phyloP scores from a whole-genome alignment of 768 basidiomycete species.

The Clavaria fumosa region DNA sequence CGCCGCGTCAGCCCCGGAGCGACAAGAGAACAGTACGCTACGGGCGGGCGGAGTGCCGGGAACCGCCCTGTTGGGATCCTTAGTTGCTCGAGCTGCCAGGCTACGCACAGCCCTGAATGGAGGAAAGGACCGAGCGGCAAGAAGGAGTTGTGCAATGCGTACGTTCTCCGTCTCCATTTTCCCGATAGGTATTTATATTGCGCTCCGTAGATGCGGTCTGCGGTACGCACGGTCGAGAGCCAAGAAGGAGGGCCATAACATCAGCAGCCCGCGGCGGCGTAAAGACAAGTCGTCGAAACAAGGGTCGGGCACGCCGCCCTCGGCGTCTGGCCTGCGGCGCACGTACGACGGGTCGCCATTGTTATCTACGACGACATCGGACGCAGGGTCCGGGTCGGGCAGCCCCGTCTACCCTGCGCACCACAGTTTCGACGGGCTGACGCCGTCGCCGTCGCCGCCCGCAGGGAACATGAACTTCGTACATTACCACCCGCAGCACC shows the following conservation, averaged over 20 bases:
- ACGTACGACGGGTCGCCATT: constrained; percentile 32
- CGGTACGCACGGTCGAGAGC: constrained; percentile 79
- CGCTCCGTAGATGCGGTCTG: constrained; percentile 50
- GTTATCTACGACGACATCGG: constrained; percentile 27
- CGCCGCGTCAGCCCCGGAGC: constrained; percentile 41
- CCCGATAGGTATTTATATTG: constrained; percentile 6
- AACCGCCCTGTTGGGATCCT: constrained; percentile 61
- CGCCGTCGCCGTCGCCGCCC: constrained; percentile 58
- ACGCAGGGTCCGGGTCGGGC: constrained; percentile 40
- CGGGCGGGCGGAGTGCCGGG: constrained; percentile 32
- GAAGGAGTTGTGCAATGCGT: constrained; percentile 90
- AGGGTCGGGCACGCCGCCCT: constrained; percentile 27
- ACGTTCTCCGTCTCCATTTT: constrained; percentile 21
- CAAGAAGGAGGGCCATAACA: constrained; percentile 63
- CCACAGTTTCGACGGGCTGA: constrained; percentile 25
- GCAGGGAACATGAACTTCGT: constrained; percentile 38
- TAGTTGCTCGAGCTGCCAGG: constrained; percentile 69
- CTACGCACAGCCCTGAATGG: constrained; percentile 78
- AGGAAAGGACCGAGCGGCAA: constrained; percentile 81
- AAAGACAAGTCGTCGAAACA: constrained; percentile 45
- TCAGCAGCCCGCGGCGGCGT: constrained; percentile 36
- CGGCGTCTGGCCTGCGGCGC: constrained; percentile 30
- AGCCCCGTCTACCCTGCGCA: constrained; percentile 40
- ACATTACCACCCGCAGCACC: constrained; percentile 32
- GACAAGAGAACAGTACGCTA: constrained; percentile 29